Evolutionary conservation across 2,329 filamentous ascomycete species (phyloP).

Genomic region (Penicillium griseofulvum): DNA sequence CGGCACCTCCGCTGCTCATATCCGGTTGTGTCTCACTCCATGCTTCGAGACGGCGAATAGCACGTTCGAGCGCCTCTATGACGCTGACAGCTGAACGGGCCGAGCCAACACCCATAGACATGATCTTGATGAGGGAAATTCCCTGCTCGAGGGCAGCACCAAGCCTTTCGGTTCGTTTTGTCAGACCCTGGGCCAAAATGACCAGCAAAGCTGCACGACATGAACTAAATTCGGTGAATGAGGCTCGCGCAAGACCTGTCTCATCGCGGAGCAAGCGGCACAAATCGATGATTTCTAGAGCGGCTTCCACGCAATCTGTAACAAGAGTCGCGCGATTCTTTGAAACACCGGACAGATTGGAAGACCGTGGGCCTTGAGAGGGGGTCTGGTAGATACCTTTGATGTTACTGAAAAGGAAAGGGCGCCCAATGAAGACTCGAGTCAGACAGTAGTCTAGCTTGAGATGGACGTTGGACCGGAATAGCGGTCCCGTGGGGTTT

Average conservation of each 20-base stretch:
- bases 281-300: slow-evolving; percentile 51
- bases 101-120: slow-evolving; percentile 54
- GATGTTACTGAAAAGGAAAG: slow-evolving; percentile 50
- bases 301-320: slow-evolving; percentile 54
- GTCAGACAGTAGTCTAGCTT: slow-evolving; percentile 55
- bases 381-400: slow-evolving; percentile 28
- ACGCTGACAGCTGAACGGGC: slow-evolving; percentile 55
- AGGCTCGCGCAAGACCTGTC: slow-evolving; percentile 55
- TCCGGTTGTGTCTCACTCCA: slow-evolving; percentile 39
- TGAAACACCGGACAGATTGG: slow-evolving; percentile 32
- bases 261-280: slow-evolving; percentile 51
- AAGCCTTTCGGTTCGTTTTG: slow-evolving; percentile 42
- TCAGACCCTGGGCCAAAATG: slow-evolving; percentile 41
- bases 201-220: slow-evolving; percentile 56
- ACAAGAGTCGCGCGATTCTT: slow-evolving; percentile 45
- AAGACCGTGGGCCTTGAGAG: slow-evolving; percentile 20
- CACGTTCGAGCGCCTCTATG: slow-evolving; percentile 53
- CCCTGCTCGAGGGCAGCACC: slow-evolving; percentile 50
- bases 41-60: slow-evolving; percentile 47
- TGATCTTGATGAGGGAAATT: slow-evolving; percentile 52
- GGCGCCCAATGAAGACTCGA: slow-evolving; percentile 54
- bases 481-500: slow-evolving; percentile 41
- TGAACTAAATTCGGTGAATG: slow-evolving; percentile 57
- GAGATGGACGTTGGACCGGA: slow-evolving; percentile 52
- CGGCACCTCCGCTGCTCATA: slow-evolving; percentile 29